These are phyloP conservation scores for Moricandia arvensis DNA, from an alignment of 345 rosid genomes.

Conservation along the genomic window DNA sequence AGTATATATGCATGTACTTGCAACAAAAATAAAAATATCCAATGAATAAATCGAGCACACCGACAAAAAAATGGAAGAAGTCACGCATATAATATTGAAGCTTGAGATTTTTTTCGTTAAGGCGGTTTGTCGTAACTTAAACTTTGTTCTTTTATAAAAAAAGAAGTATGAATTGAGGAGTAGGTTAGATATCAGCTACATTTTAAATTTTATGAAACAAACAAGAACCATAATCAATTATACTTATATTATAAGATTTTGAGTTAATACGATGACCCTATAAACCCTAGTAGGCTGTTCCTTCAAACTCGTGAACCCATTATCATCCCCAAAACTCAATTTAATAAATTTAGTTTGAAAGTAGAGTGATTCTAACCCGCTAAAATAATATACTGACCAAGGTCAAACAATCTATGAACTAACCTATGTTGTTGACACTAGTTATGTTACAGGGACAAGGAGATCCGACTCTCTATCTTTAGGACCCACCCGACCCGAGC, in stretches of 20 bases:
- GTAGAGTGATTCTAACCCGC: not conserved
- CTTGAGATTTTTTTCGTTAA: not conserved
- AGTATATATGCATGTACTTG: not conserved
- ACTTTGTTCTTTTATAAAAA: not conserved
- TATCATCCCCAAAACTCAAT: not conserved
- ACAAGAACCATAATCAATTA: not conserved
- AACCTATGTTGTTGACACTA: not conserved
- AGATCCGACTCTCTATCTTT: slow-evolving; percentile 64
- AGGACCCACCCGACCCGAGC: slow-evolving; percentile 57
- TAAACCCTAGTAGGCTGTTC: not conserved
- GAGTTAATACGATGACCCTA: not conserved
- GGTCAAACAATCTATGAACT: not conserved
- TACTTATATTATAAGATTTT: not conserved
- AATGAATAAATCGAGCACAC: not conserved
- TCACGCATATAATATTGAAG: not conserved
- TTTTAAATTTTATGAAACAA: not conserved
- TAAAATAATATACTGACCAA: not conserved
- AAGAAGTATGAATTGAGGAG: not conserved
- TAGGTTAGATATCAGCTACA: not conserved
- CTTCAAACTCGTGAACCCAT: not conserved
- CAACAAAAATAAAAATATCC: not conserved
- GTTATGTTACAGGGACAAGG: slow-evolving; percentile 13
- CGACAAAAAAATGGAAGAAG: not conserved
- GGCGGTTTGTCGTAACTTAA: not conserved
- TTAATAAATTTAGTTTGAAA: not conserved